phyloP scores from a whole-genome alignment of 164 flowering plant species.

The Liquidambar formosana region DNA sequence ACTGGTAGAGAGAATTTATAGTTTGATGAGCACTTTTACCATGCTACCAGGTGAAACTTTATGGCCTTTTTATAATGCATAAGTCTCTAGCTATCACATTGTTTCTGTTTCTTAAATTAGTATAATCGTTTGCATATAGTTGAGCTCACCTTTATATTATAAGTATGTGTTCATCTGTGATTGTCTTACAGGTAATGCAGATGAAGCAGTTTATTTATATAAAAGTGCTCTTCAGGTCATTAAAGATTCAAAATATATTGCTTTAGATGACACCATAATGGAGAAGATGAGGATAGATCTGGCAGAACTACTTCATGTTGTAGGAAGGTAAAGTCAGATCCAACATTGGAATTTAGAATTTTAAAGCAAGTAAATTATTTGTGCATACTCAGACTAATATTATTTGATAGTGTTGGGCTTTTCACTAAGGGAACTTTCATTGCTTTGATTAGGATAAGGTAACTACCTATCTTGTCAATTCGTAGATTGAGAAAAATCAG shows the following conservation, averaged over 20 bases:
- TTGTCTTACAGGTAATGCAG: constrained; percentile 52
- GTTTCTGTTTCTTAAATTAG: neutral
- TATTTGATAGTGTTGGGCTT: too few relatives aligned
- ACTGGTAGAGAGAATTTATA: neutral
- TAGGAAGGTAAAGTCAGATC: constrained; percentile 64
- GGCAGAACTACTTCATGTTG: constrained; percentile 80
- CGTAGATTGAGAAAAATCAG: too few relatives aligned
- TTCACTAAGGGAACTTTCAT: too few relatives aligned
- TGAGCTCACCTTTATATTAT: too few relatives aligned
- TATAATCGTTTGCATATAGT: neutral
- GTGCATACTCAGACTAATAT: too few relatives aligned
- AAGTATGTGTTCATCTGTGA: neutral
- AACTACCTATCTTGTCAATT: too few relatives aligned
- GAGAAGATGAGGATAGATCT: constrained; percentile 86
- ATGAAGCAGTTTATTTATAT: constrained; percentile 70
- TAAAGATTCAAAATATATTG: constrained; percentile 54
- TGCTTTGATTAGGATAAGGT: too few relatives aligned
- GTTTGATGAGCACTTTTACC: neutral
- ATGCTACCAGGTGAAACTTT: neutral
- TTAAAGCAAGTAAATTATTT: neutral
- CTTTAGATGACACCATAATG: constrained; percentile 54
- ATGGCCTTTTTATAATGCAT: neutral
- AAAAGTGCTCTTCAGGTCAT: constrained; percentile 61
- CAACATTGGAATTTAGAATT: neutral
- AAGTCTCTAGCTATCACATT: neutral